Percentiles rank a stretch among this genome's conserved stretches.
phyloP scores from a whole-genome alignment of 108 stramenopile species.

The Cyclotella sp. region DNA sequence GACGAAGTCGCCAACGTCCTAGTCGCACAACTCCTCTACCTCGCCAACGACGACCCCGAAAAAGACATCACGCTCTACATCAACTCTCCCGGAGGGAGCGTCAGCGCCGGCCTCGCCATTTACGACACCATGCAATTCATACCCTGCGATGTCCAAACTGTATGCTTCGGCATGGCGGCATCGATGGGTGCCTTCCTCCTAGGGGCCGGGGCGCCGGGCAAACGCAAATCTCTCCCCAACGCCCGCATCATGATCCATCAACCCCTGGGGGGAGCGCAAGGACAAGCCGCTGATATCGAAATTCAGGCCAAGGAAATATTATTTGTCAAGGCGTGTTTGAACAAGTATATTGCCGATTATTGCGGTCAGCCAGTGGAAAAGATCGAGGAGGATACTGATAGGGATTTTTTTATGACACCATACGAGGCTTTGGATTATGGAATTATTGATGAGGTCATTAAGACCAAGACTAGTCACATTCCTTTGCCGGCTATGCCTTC shows the following conservation, averaged over 20 bases:
- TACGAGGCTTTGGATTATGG: conserved; percentile 95
- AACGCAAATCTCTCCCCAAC: conserved; percentile 90
- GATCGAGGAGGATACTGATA: conserved; percentile 94
- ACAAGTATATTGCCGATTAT: conserved; percentile 94
- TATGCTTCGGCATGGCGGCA: conserved; percentile 98
- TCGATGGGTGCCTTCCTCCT: conserved; percentile 96
- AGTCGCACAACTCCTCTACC: conserved; percentile 92
- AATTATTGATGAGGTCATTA: conserved; percentile 97
- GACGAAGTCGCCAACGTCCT: conserved; percentile 96
- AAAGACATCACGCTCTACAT: conserved; percentile 97
- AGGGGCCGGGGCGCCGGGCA: conserved; percentile 92
- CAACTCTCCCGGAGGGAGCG: conserved; percentile 92
- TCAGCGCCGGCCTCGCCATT: conserved; percentile 94
- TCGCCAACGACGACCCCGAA: conserved; percentile 94
- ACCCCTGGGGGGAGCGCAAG: conserved; percentile 96
- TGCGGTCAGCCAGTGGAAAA: conserved; percentile 92
- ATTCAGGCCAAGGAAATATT: conserved; percentile 98
- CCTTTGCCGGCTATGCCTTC: conserved; percentile 69
- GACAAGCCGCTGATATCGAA: conserved; percentile 96
- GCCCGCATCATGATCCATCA: conserved; percentile 99
- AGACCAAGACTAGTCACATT: conserved; percentile 93
- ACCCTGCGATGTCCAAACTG: conserved; percentile 94
- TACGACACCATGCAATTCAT: conserved; percentile 98
- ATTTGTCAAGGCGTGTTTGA: conserved; percentile 88
- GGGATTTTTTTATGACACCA: conserved; percentile 98